phyloP scores from a whole-genome alignment of 768 basidiomycete genomes.

The Podaxis pistillaris region DNA sequence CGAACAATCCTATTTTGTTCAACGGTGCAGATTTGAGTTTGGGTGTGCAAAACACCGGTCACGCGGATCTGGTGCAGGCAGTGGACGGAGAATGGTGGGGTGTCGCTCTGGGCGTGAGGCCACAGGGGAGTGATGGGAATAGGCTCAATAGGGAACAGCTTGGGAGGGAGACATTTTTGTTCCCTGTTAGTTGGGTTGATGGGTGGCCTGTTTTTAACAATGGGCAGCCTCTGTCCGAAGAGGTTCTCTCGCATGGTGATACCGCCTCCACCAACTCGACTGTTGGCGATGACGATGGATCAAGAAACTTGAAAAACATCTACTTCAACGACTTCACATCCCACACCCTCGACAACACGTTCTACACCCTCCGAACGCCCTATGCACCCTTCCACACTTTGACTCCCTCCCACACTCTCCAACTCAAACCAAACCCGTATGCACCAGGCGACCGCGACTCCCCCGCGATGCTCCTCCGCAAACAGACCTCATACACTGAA shows the following conservation, averaged over 20 bases:
- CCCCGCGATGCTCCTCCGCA: conserved; percentile 34
- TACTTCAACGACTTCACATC: conserved; percentile 31
- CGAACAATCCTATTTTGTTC: conserved; percentile 37
- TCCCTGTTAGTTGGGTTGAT: conserved; percentile 36
- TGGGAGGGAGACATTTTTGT: conserved; percentile 40
- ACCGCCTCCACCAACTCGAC: neutral
- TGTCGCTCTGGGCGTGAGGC: conserved; percentile 37
- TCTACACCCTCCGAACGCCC: conserved; percentile 38
- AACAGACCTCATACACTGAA: conserved; percentile 37
- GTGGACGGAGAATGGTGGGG: conserved; percentile 39
- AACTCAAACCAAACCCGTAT: conserved; percentile 33
- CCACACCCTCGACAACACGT: conserved; percentile 26
- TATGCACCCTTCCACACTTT: conserved; percentile 36
- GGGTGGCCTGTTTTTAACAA: conserved; percentile 39
- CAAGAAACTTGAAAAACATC: neutral
- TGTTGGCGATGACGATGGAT: neutral
- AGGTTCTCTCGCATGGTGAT: neutral
- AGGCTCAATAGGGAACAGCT: conserved; percentile 4
- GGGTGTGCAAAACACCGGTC: conserved; percentile 38
- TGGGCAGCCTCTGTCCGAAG: conserved; percentile 24
- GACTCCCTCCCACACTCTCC: conserved; percentile 26
- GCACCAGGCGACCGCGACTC: conserved; percentile 37
- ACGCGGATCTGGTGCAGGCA: conserved; percentile 35
- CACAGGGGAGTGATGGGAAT: conserved; percentile 24
- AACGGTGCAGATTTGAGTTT: conserved; percentile 34